Evolutionary conservation across 441 rosid genomes (phyloP).

Genomic region (Populus hybrid): DNA sequence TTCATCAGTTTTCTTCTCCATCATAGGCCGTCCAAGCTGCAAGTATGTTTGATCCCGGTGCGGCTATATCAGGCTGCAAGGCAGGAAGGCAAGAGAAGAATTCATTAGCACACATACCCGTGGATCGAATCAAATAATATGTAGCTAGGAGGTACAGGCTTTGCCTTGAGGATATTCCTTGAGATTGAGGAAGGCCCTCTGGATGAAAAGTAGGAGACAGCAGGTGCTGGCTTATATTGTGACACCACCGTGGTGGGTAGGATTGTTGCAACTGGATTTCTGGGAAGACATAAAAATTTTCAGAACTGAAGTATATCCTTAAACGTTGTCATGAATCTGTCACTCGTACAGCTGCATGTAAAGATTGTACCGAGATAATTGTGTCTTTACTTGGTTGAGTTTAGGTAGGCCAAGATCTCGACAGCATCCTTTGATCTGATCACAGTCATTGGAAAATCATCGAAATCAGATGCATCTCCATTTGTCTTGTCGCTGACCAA

Average conservation of each 20-base stretch:
- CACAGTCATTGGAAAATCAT: constrained; percentile 44
- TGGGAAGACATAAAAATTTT: constrained; percentile 15
- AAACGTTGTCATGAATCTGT: not conserved
- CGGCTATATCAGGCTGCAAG: constrained; percentile 76
- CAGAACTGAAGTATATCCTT: too few relatives aligned
- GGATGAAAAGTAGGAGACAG: constrained; percentile 60
- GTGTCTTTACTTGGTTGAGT: constrained; percentile 53
- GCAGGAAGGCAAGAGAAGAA: not conserved
- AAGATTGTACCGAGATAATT: not conserved
- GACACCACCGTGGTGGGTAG: constrained; percentile 42
- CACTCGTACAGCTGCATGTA: not conserved
- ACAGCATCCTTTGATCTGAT: constrained; percentile 52
- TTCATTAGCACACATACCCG: not conserved
- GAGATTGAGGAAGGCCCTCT: constrained; percentile 67
- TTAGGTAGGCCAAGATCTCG: constrained; percentile 48
- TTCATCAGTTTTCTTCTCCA: constrained; percentile 21
- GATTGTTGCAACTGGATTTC: constrained; percentile 69
- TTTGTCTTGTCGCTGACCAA: constrained; percentile 45
- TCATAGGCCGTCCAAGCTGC: constrained; percentile 84
- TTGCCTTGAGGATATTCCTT: constrained; percentile 70
- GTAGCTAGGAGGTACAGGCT: not conserved
- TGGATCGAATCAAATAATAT: not conserved
- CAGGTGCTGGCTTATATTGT: constrained; percentile 64
- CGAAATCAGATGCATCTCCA: constrained; percentile 41
- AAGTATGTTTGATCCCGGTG: constrained; percentile 73